Percentiles rank a stretch among this genome's conserved stretches.
phyloP scores from a whole-genome alignment of 2,329 filamentous ascomycete genomes.

The Triangularia verruculosa region DNA sequence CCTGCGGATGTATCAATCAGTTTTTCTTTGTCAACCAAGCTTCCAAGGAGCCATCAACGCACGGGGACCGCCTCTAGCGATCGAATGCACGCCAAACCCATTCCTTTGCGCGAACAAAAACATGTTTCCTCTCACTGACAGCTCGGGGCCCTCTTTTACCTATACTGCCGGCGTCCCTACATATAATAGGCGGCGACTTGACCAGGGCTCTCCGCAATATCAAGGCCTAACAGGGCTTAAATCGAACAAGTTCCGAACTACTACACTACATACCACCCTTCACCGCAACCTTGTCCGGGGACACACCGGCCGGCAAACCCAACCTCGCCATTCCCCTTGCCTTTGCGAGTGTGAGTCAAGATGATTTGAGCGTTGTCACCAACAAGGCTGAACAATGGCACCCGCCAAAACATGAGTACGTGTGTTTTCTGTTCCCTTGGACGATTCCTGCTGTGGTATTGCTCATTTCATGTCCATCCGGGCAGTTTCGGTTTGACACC shows the following conservation, averaged over 20 bases:
- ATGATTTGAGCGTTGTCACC: background rate
- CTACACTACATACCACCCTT: background rate
- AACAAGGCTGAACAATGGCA: background rate
- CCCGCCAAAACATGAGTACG: background rate
- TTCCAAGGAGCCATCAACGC: background rate
- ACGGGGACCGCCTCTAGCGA: background rate
- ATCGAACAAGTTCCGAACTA: background rate
- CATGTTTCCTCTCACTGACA: background rate
- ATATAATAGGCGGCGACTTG: background rate
- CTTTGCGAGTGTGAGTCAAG: background rate
- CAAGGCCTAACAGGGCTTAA: background rate
- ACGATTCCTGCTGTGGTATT: background rate
- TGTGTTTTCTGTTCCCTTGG: background rate
- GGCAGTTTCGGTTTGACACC: background rate
- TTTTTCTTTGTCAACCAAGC: background rate
- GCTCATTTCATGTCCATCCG: background rate
- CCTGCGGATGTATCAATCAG: background rate
- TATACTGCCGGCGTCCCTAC: background rate
- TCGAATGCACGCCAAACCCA: background rate
- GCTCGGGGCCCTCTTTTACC: background rate
- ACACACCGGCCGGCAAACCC: background rate
- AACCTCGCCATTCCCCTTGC: background rate
- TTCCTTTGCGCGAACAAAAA: background rate
- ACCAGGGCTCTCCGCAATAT: conserved; percentile 4
- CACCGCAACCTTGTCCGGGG: background rate